Conservation (phyloP, 345 rosid genomes). For the Dimocarpus longan region DNA sequence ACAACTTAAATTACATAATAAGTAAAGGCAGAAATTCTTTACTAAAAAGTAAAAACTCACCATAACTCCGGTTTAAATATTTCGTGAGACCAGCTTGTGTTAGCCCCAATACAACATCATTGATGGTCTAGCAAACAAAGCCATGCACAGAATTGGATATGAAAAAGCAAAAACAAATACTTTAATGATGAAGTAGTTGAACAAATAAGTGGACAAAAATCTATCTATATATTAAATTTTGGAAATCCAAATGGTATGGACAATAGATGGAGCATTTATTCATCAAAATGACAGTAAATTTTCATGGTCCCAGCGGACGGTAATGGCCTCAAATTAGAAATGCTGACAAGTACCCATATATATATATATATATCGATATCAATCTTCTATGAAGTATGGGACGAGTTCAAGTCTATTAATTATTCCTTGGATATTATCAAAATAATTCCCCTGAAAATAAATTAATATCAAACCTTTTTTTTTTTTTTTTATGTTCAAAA, state of each 20-base stretch:
- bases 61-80: conserved; percentile 56
- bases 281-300: not conserved
- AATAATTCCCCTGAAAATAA: too few relatives aligned
- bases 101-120: conserved; percentile 68
- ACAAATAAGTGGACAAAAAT: too few relatives aligned
- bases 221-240: not conserved
- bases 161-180: not conserved
- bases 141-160: not conserved
- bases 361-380: too few relatives aligned
- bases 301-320: not conserved
- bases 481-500: too few relatives aligned
- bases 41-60: conserved; percentile 28
- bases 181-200: too few relatives aligned
- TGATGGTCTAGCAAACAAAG: conserved; percentile 53
- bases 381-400: too few relatives aligned
- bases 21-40: not conserved
- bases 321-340: not conserved
- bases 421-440: too few relatives aligned
- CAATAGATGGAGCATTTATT: too few relatives aligned
- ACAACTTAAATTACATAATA: too few relatives aligned
- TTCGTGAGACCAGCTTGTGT: conserved; percentile 74
- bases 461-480: too few relatives aligned
- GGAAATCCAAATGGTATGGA: not conserved
- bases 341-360: too few relatives aligned
- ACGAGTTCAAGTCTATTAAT: not conserved